Conservation (phyloP, 2,329 filamentous ascomycete genomes). For the Phyllosticta paracitricarpa region DNA sequence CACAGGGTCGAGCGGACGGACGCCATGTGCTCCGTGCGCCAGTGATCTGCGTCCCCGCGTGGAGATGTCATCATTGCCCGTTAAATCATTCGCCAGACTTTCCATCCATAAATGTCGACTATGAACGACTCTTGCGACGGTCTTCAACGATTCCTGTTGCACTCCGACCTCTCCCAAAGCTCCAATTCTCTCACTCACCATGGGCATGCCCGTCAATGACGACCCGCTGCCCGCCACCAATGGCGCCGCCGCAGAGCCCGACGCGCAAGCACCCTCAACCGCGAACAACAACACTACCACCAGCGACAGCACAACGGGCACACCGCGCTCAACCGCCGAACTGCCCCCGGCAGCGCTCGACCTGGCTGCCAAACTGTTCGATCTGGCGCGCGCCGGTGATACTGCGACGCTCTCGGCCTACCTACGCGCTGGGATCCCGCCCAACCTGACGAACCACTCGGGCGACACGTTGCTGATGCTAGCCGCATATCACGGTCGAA, state of each 20-base stretch:
- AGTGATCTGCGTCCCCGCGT: not conserved
- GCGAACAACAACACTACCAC: slow-evolving; percentile 1
- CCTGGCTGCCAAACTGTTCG: slow-evolving; percentile 56
- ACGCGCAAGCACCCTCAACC: not conserved
- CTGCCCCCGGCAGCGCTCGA: slow-evolving; percentile 57
- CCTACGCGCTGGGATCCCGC: slow-evolving; percentile 53
- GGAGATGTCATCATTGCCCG: not conserved
- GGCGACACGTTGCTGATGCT: slow-evolving; percentile 70
- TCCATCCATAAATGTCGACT: not conserved
- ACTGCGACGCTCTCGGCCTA: slow-evolving; percentile 51
- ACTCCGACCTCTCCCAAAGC: not conserved
- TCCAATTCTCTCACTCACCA: not conserved
- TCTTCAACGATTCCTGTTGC: not conserved
- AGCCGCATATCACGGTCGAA: slow-evolving; percentile 59
- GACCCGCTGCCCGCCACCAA: not conserved
- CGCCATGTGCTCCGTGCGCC: not conserved
- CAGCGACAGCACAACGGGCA: not conserved
- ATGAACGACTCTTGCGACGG: not conserved
- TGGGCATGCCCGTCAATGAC: slow-evolving; percentile 9
- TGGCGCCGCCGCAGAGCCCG: not conserved
- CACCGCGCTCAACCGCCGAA: slow-evolving; percentile 12
- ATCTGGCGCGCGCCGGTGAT: slow-evolving; percentile 53
- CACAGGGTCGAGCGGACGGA: too few relatives aligned
- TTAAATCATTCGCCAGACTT: not conserved
- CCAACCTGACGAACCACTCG: slow-evolving; percentile 62